Conservation (phyloP, 441 rosid genomes). For the Brassica hybrid region DNA sequence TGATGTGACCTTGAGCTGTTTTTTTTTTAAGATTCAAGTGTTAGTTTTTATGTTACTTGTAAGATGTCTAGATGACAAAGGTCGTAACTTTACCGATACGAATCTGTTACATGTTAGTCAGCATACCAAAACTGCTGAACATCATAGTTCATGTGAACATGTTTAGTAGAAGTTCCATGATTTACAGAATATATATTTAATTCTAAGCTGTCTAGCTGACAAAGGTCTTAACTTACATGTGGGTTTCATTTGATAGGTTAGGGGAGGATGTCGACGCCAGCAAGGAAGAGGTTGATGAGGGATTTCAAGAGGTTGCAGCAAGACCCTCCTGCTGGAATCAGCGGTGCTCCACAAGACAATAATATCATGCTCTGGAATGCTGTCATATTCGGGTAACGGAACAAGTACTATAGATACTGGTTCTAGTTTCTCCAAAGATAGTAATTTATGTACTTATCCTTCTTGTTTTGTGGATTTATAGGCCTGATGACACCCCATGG, state of each 20-base stretch:
- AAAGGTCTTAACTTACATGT: neutral
- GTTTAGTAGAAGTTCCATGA: too few species aligned
- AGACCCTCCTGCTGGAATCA: conserved; percentile 82
- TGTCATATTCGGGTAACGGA: conserved; percentile 69
- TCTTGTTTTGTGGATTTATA: conserved; percentile 39
- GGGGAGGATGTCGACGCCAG: conserved; percentile 65
- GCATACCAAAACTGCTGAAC: neutral
- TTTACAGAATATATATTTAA: neutral
- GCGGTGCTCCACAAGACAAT: conserved; percentile 81
- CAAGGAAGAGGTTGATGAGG: conserved; percentile 85
- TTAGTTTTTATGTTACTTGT: conserved; percentile 16
- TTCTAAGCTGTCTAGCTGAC: neutral
- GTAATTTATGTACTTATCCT: conserved; percentile 3
- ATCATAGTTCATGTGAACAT: too few species aligned
- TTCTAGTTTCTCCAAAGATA: neutral
- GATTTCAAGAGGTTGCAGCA: conserved; percentile 87
- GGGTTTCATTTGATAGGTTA: neutral
- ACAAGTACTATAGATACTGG: neutral
- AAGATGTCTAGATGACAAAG: neutral
- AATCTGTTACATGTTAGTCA: neutral
- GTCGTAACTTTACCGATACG: conserved; percentile 2
- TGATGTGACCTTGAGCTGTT: neutral
- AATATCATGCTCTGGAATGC: conserved; percentile 86
- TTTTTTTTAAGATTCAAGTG: neutral
- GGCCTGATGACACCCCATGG: conserved; percentile 89